These are phyloP conservation scores for Chlamydomonas applanata DNA, from an alignment of 139 green algal species.

Conservation along the genomic window DNA sequence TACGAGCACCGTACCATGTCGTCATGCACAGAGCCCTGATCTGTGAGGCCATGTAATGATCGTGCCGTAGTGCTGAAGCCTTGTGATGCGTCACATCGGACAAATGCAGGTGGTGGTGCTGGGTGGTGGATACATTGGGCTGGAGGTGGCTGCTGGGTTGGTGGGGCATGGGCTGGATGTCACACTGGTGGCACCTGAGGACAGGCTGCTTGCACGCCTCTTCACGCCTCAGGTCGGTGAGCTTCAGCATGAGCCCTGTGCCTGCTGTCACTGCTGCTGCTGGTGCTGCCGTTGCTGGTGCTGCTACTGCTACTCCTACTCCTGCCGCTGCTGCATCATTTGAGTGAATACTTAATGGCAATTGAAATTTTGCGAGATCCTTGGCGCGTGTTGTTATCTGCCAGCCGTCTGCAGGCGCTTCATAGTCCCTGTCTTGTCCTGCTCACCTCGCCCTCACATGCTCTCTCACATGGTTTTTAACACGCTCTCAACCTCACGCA, in stretches of 20 bases:
- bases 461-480: not conserved
- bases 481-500: constrained; percentile 59
- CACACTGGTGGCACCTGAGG: constrained; percentile 84
- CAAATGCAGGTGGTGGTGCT: constrained; percentile 61
- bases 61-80: too few species aligned
- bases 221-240: constrained; percentile 76
- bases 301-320: too few species aligned
- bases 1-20: too few species aligned
- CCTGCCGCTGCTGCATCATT: too few species aligned
- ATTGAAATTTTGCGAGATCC: too few species aligned
- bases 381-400: too few species aligned
- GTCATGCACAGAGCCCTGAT: too few species aligned
- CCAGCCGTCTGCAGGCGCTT: not conserved
- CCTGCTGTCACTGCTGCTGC: too few species aligned
- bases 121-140: constrained; percentile 94
- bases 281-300: too few species aligned
- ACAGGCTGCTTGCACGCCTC: constrained; percentile 71
- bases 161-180: constrained; percentile 70
- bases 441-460: not conserved
- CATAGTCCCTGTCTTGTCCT: not conserved
- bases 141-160: constrained; percentile 71
- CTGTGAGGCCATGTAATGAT: not conserved
- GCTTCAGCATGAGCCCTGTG: too few species aligned
- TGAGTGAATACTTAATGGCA: too few species aligned
- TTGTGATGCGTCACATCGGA: not conserved